These are phyloP conservation scores for Aphanocladium album DNA, from an alignment of 2,329 filamentous ascomycete genomes.

Conservation along the genomic window DNA sequence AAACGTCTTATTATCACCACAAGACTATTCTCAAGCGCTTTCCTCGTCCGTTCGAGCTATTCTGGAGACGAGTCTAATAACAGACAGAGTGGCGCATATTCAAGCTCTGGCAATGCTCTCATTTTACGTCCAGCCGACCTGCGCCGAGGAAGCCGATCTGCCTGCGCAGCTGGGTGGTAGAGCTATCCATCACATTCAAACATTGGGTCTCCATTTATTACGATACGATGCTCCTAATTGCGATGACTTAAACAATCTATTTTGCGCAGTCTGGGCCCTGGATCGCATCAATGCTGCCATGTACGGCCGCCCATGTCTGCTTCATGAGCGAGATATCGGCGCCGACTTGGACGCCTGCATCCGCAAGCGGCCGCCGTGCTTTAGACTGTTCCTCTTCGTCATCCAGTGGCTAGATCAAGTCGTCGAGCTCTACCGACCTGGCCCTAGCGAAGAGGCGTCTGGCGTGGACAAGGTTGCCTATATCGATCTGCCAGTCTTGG, in stretches of 20 bases:
- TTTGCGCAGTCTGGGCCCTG: conserved; percentile 56
- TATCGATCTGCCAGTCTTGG: conserved; percentile 52
- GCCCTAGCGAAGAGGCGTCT: conserved; percentile 35
- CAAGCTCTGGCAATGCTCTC: conserved; percentile 50
- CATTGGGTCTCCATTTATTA: conserved; percentile 49
- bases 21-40: conserved; percentile 44
- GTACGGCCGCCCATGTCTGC: conserved; percentile 54
- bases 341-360: conserved; percentile 48
- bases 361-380: conserved; percentile 46
- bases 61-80: conserved; percentile 49
- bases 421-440: conserved; percentile 55
- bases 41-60: conserved; percentile 45
- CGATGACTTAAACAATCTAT: conserved; percentile 43
- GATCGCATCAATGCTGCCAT: conserved; percentile 56
- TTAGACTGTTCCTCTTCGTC: conserved; percentile 52
- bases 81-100: conserved; percentile 50
- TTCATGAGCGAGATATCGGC: conserved; percentile 57
- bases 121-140: conserved; percentile 53
- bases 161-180: conserved; percentile 49
- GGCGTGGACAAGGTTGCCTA: conserved; percentile 39
- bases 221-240: conserved; percentile 34
- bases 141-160: conserved; percentile 48
- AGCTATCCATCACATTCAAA: conserved; percentile 54
- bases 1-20: conserved; percentile 34
- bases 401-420: conserved; percentile 53